phyloP scores from a whole-genome alignment of 306 rosid species.

The Carpinus fangiana region DNA sequence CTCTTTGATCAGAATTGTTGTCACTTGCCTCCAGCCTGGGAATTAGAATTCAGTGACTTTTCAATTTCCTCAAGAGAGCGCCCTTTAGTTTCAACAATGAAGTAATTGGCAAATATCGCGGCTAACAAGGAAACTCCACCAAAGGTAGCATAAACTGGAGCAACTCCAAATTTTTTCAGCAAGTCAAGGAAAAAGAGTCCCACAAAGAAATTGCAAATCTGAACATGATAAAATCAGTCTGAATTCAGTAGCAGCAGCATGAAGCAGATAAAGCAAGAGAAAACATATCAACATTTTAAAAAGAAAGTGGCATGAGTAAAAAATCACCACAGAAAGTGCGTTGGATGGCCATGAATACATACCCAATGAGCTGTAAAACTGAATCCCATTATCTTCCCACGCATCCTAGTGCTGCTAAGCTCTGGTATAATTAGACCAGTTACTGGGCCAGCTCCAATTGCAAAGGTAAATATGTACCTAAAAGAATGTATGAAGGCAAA shows the following conservation, averaged over 20 bases:
- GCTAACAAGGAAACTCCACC: conserved; percentile 74
- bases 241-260: background rate
- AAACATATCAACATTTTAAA: background rate
- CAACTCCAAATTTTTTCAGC: conserved; percentile 80
- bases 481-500: conserved; percentile 17
- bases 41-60: conserved; percentile 50
- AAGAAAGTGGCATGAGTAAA: background rate
- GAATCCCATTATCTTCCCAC: conserved; percentile 89
- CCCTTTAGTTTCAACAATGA: conserved; percentile 78
- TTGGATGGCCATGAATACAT: conserved; percentile 16
- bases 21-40: conserved; percentile 38
- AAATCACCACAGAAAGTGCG: background rate
- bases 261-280: background rate
- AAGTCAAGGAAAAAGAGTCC: conserved; percentile 82
- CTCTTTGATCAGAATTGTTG: background rate
- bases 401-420: conserved; percentile 79
- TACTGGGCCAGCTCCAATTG: conserved; percentile 91
- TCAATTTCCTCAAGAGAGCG: conserved; percentile 91
- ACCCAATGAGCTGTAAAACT: conserved; percentile 91
- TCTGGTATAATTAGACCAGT: conserved; percentile 89
- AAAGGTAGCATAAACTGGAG: conserved; percentile 73
- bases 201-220: conserved; percentile 87
- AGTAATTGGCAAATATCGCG: conserved; percentile 63
- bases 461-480: conserved; percentile 84
- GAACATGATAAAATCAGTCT: background rate